phyloP scores from a whole-genome alignment of 1,284 basidiomycete genomes.

The Somion occarium region DNA sequence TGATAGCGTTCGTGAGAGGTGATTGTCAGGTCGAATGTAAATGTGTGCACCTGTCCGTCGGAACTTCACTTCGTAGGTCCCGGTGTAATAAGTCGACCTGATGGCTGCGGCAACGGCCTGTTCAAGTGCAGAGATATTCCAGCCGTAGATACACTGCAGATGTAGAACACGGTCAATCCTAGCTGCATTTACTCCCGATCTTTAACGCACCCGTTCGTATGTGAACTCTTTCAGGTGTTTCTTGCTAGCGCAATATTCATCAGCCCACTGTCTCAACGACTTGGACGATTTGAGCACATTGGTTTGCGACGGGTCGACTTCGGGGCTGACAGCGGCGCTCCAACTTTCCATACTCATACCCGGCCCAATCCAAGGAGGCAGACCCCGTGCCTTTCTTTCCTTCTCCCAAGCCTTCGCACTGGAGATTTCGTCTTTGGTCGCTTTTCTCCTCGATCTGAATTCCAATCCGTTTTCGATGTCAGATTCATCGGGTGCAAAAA shows the following conservation, averaged over 20 bases:
- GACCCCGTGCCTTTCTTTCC: conserved; percentile 18
- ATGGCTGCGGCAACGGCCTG: conserved; percentile 44
- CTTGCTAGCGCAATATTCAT: conserved; percentile 58
- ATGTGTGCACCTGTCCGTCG: conserved; percentile 39
- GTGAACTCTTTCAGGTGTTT: conserved; percentile 64
- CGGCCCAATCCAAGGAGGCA: conserved; percentile 30
- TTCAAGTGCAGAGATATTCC: conserved; percentile 58
- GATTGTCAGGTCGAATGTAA: conserved; percentile 57
- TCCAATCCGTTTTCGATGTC: conserved; percentile 10
- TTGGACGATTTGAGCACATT: conserved; percentile 40
- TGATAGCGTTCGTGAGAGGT: conserved; percentile 54
- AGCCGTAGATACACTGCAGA: conserved; percentile 62
- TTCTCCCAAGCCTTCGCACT: conserved; percentile 17
- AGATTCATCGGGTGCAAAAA: conserved; percentile 3
- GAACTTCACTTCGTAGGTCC: conserved; percentile 47
- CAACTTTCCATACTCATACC: neutral
- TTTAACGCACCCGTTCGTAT: conserved; percentile 52
- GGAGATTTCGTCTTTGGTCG: conserved; percentile 22
- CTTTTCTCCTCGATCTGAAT: conserved; percentile 10
- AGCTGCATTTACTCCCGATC: no score
- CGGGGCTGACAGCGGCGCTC: neutral
- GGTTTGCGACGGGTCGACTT: conserved; percentile 6
- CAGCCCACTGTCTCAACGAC: conserved; percentile 63
- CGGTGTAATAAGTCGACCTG: conserved; percentile 48
- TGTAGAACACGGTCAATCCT: no score